Evolutionary conservation across 345 rosid genomes (phyloP), one percentile per base, ranked within the genome.

Genomic region (Arabidopsis thaliana): DNA sequence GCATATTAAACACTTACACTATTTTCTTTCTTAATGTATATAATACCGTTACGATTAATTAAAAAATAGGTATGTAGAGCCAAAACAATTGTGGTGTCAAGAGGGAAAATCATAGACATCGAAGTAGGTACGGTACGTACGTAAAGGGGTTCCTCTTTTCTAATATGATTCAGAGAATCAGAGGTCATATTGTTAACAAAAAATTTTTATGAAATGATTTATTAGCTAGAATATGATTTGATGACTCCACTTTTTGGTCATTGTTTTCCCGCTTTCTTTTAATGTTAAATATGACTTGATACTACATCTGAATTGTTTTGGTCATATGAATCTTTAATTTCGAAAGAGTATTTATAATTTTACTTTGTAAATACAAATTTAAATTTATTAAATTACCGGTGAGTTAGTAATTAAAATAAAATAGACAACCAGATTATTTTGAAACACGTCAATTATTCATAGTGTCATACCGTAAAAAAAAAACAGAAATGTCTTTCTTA

Each of bases 111-210:
- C 25, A 62, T 46, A 57, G 41, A 49, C 60, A 55, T 38, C 38
- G 30, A 71, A 49, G 45, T 64, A 64, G 28, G 45, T 64, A 64
- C 2, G 71, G 72, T 70, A 63, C 44, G 72, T 70, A 63, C 42
- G 28, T 65, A 64, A 77, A 71, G 75, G 51, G 8, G 38, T 33
- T 77, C 22, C 53, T 57, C 72, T 71, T 71, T 77, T 16, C 55
- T 46, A 23, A 57, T 56, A 65, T 46, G 20, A 13, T 71, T 48
- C 40, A 16, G 20, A 16, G 20, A 16, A 16, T 16, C 20, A 16
- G 44, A 23, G 59, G 50, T 63, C 40, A 51, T 69, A 28, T 28
- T 28, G 51, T 2, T 53, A 46, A 62, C 33, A 32, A 51, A 38
- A 65, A 23, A 64, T 20, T 20, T 25, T 22, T 36, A 34, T 24